A percentile compares a stretch with the other conserved stretches of the same genome.
Conservation (phyloP, 2,329 filamentous ascomycete species). For the Knufia fluminis region DNA sequence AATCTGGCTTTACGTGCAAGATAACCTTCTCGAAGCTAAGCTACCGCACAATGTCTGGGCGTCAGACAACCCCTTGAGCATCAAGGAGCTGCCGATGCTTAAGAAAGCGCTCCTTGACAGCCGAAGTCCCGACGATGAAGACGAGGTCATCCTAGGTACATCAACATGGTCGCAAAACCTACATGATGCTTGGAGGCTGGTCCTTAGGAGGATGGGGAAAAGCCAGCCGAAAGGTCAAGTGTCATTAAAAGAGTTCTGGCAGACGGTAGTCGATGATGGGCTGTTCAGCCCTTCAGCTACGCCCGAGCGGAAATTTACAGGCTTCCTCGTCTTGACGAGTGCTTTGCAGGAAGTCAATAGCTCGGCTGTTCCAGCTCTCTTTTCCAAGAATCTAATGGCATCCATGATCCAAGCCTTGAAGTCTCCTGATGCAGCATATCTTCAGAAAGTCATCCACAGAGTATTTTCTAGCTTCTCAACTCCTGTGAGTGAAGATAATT, state of each 20-base stretch:
- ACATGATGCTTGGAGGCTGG: slow-evolving; percentile 78
- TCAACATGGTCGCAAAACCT: slow-evolving; percentile 71
- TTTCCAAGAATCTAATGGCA: slow-evolving; percentile 73
- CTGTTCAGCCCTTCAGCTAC: slow-evolving; percentile 76
- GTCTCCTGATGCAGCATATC: slow-evolving; percentile 61
- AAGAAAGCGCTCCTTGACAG: slow-evolving; percentile 70
- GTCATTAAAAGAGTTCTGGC: slow-evolving; percentile 71
- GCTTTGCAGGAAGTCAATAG: slow-evolving; percentile 50
- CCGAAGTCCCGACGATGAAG: slow-evolving; percentile 26
- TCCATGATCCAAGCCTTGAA: slow-evolving; percentile 76
- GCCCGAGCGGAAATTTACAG: slow-evolving; percentile 82
- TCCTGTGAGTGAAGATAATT: slow-evolving; percentile 30
- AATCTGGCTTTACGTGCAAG: slow-evolving; percentile 67
- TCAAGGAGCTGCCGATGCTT: slow-evolving; percentile 58
- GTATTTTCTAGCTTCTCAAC: slow-evolving; percentile 62
- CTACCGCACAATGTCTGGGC: slow-evolving; percentile 65
- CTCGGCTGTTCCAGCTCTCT: slow-evolving; percentile 50
- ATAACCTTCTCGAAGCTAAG: slow-evolving; percentile 54
- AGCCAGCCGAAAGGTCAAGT: slow-evolving; percentile 31
- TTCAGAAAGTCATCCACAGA: slow-evolving; percentile 70
- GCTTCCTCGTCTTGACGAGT: slow-evolving; percentile 77
- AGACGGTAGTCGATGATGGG: slow-evolving; percentile 73
- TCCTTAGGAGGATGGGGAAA: slow-evolving; percentile 43
- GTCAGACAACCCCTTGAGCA: slow-evolving; percentile 60
- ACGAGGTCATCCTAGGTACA: slow-evolving; percentile 36